These are phyloP conservation scores for Scalesia atractyloides DNA, from an alignment of 129 eudicot genomes.

Conservation along the genomic window DNA sequence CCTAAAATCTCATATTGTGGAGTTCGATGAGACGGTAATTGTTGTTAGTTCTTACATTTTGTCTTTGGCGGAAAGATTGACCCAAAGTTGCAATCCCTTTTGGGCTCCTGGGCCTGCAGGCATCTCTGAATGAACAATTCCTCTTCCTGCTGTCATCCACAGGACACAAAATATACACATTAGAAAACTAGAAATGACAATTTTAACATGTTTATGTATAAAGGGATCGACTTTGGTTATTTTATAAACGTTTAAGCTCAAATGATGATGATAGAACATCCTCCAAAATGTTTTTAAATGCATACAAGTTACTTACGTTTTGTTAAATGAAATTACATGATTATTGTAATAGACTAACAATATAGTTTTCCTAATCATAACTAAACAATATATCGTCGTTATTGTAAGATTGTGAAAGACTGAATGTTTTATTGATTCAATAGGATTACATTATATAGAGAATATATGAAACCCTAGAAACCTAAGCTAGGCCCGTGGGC, in stretches of 20 bases:
- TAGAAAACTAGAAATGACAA: background rate
- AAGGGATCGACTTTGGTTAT: background rate
- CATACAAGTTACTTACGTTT: background rate
- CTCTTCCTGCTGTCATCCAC: conserved; percentile 99
- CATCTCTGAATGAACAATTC: conserved; percentile 95
- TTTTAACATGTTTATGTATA: background rate
- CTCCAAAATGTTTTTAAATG: background rate
- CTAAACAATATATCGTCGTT: too few species aligned
- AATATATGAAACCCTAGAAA: too few species aligned
- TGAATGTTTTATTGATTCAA: too few species aligned
- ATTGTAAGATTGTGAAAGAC: too few species aligned
- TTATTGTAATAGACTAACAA: background rate
- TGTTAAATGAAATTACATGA: background rate
- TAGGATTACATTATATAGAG: too few species aligned
- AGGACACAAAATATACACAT: conserved; percentile 33
- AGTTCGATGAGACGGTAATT: too few species aligned
- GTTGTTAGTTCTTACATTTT: conserved; percentile 54
- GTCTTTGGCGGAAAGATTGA: conserved; percentile 85
- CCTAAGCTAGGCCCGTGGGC: too few species aligned
- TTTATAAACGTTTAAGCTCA: background rate
- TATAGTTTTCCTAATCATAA: background rate
- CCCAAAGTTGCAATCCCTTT: conserved; percentile 88
- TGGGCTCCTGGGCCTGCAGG: conserved; percentile 81
- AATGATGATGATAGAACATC: background rate
- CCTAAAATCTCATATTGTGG: too few species aligned